phyloP scores from a whole-genome alignment of 345 rosid species.

The Aegle marmelos region DNA sequence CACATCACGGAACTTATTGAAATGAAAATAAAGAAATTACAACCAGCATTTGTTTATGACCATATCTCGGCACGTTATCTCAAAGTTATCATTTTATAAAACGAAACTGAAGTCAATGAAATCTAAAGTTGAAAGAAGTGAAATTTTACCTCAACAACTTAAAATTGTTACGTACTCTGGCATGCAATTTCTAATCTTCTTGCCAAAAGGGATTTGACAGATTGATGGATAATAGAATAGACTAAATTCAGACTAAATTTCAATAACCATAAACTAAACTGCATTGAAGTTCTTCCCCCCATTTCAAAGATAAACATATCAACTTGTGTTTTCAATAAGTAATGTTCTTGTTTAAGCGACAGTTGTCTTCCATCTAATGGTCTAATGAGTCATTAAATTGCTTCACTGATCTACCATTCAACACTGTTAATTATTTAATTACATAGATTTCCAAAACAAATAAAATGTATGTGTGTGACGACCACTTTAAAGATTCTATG shows the following conservation, averaged over 20 bases:
- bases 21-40: no score
- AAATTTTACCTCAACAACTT: neutral
- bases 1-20: neutral
- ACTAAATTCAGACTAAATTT: neutral
- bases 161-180: neutral
- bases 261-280: neutral
- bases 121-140: neutral
- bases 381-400: neutral
- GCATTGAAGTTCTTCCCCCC: neutral
- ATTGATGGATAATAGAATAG: neutral
- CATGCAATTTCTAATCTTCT: neutral
- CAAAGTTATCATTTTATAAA: neutral
- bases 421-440: neutral
- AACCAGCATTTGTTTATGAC: neutral
- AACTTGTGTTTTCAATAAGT: neutral
- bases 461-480: neutral
- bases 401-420: neutral
- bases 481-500: conserved; percentile 12
- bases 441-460: neutral
- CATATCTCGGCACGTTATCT: neutral
- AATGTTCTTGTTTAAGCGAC: neutral
- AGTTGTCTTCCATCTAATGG: conserved; percentile 3
- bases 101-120: neutral
- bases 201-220: neutral
- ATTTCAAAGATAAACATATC: neutral